phyloP scores from a whole-genome alignment of 2,329 filamentous ascomycete species.

The Venturiaceae sp. region DNA sequence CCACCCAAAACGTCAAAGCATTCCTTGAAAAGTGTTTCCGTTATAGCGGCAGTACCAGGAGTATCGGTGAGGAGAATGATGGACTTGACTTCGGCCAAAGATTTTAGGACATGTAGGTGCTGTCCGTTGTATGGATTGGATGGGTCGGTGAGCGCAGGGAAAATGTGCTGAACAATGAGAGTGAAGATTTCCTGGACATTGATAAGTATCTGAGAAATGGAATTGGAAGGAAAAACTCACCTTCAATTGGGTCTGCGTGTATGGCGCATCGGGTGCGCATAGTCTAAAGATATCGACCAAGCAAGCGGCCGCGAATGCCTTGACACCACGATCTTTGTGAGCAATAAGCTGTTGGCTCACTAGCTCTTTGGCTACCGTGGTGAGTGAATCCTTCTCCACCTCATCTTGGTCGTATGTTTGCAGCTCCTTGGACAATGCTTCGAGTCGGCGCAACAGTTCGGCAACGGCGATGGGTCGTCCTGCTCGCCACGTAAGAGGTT shows the following conservation, averaged over 20 bases:
- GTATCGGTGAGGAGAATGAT: conserved; percentile 86
- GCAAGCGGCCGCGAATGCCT: conserved; percentile 80
- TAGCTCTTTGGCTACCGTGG: conserved; percentile 74
- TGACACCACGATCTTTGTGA: conserved; percentile 90
- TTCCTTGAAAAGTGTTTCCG: conserved; percentile 71
- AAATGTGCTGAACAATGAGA: conserved; percentile 71
- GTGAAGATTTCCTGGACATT: conserved; percentile 73
- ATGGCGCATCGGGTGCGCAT: conserved; percentile 90
- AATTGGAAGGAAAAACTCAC: conserved; percentile 33
- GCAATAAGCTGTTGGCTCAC: conserved; percentile 70
- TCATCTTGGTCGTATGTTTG: conserved; percentile 80
- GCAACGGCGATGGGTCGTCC: conserved; percentile 80
- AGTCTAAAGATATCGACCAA: conserved; percentile 88
- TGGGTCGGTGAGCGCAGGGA: conserved; percentile 78
- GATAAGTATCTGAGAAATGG: not conserved
- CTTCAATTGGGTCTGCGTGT: conserved; percentile 83
- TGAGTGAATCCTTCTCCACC: conserved; percentile 72
- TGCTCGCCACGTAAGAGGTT: conserved; percentile 82
- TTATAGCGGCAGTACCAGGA: conserved; percentile 67
- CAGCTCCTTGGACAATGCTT: conserved; percentile 73
- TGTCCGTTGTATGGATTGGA: conserved; percentile 86
- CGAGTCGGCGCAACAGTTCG: conserved; percentile 72
- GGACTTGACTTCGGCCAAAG: conserved; percentile 87
- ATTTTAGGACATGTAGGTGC: conserved; percentile 83
- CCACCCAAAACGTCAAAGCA: conserved; percentile 89